These are phyloP conservation scores for Harrya chromipes DNA, from an alignment of 768 basidiomycete species.

Conservation along the genomic window DNA sequence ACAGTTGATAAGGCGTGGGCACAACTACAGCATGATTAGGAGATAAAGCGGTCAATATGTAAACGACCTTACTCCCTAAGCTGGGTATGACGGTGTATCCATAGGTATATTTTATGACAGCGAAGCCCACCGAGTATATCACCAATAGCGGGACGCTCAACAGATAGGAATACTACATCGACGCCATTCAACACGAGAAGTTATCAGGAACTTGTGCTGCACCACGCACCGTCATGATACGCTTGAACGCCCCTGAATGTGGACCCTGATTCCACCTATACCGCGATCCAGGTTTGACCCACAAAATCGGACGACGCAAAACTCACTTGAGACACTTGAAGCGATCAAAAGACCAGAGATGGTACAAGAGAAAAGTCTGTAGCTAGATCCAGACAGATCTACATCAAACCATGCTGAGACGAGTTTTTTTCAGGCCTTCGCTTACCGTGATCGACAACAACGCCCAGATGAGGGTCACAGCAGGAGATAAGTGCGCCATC, in stretches of 20 bases:
- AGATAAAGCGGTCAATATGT: background rate
- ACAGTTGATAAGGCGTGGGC: constrained; percentile 60
- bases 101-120: constrained; percentile 69
- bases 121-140: constrained; percentile 58
- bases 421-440: background rate
- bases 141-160: constrained; percentile 58
- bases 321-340: constrained; percentile 67
- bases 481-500: constrained; percentile 66
- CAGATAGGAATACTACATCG: constrained; percentile 67
- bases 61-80: constrained; percentile 37
- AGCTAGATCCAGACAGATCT: constrained; percentile 37
- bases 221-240: constrained; percentile 72
- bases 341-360: constrained; percentile 77
- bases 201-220: too few species aligned
- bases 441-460: constrained; percentile 50
- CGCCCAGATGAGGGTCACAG: constrained; percentile 62
- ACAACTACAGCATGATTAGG: constrained; percentile 43
- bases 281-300: background rate
- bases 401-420: background rate
- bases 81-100: constrained; percentile 51
- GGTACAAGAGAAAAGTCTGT: constrained; percentile 60
- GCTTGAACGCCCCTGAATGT: constrained; percentile 73
- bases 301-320: too few species aligned
- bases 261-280: constrained; percentile 69
- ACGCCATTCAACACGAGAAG: background rate